These are phyloP conservation scores for Paramarasmius palmivorus DNA, from an alignment of 1,284 basidiomycete species.

Conservation along the genomic window DNA sequence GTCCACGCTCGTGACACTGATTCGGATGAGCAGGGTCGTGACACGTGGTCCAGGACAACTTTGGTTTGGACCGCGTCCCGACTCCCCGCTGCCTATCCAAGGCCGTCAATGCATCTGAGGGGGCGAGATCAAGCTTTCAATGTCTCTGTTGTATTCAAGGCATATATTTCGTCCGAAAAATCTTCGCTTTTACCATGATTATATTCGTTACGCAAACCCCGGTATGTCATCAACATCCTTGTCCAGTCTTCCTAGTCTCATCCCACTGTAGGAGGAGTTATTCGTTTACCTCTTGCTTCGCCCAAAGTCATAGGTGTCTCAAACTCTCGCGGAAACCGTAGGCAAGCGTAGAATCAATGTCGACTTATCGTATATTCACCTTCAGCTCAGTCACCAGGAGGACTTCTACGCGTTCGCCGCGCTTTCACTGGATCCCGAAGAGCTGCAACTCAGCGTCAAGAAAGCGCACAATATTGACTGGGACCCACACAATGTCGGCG, in stretches of 20 bases:
- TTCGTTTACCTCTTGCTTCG: conserved; percentile 42
- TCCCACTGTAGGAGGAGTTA: conserved; percentile 31
- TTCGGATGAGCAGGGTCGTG: too few species aligned
- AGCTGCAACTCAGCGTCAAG: conserved; percentile 66
- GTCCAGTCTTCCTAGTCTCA: not conserved
- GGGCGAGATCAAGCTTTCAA: conserved; percentile 19
- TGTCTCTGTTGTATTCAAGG: conserved; percentile 27
- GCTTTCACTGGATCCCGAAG: conserved; percentile 71
- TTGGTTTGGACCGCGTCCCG: too few species aligned
- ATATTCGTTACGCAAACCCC: conserved; percentile 16
- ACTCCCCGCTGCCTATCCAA: not conserved
- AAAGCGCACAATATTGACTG: conserved; percentile 67
- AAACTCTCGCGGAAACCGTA: conserved; percentile 75
- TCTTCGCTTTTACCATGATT: conserved; percentile 16
- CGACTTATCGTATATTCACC: conserved; percentile 21
- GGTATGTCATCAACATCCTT: conserved; percentile 1
- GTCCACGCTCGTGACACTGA: too few species aligned
- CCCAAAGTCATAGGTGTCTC: conserved; percentile 71
- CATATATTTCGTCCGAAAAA: not conserved
- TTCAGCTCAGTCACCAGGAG: conserved; percentile 68
- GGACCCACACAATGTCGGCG: conserved; percentile 63
- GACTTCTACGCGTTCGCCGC: conserved; percentile 80
- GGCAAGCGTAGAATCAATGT: conserved; percentile 39
- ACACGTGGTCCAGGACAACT: not conserved
- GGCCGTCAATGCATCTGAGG: conserved; percentile 9